phyloP scores from a whole-genome alignment of 805 yeast genomes.

The Lipomyces mesembrius region DNA sequence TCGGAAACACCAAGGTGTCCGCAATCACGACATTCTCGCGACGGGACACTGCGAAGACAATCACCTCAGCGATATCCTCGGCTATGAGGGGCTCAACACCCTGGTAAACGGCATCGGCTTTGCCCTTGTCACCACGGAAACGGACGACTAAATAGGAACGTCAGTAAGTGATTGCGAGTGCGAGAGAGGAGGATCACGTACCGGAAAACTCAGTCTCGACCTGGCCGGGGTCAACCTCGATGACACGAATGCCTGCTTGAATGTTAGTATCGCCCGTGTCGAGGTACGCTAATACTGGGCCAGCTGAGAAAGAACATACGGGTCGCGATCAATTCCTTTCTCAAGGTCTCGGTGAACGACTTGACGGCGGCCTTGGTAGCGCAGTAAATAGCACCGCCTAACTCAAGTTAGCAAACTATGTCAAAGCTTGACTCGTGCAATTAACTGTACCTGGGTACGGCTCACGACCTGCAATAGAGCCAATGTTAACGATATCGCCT shows the following conservation, averaged over 20 bases:
- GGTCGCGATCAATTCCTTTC: slow-evolving; percentile 76
- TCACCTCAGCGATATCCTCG: slow-evolving; percentile 74
- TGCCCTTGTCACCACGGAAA: slow-evolving; percentile 60
- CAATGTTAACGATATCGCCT: slow-evolving; percentile 65
- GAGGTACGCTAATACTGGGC: neutral
- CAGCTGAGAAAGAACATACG: slow-evolving; percentile 41
- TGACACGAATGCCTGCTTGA: slow-evolving; percentile 55
- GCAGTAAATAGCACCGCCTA: slow-evolving; percentile 68
- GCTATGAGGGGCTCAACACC: slow-evolving; percentile 74
- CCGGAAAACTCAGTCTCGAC: slow-evolving; percentile 76
- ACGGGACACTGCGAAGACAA: slow-evolving; percentile 66
- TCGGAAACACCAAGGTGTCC: slow-evolving; percentile 80
- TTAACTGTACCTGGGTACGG: slow-evolving; percentile 54
- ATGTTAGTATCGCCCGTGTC: neutral
- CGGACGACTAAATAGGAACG: slow-evolving; percentile 34
- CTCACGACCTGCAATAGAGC: slow-evolving; percentile 73
- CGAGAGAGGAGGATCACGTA: slow-evolving; percentile 12
- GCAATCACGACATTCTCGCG: slow-evolving; percentile 75
- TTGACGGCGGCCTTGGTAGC: slow-evolving; percentile 68
- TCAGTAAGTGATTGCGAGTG: neutral
- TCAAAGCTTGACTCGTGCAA: neutral
- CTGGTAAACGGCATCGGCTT: slow-evolving; percentile 67
- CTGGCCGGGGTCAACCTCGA: slow-evolving; percentile 78
- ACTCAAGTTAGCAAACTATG: slow-evolving; percentile 35
- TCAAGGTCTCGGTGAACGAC: slow-evolving; percentile 60